These are phyloP conservation scores for Kingdonia uniflora DNA, from an alignment of 164 flowering plant genomes.

Conservation along the genomic window DNA sequence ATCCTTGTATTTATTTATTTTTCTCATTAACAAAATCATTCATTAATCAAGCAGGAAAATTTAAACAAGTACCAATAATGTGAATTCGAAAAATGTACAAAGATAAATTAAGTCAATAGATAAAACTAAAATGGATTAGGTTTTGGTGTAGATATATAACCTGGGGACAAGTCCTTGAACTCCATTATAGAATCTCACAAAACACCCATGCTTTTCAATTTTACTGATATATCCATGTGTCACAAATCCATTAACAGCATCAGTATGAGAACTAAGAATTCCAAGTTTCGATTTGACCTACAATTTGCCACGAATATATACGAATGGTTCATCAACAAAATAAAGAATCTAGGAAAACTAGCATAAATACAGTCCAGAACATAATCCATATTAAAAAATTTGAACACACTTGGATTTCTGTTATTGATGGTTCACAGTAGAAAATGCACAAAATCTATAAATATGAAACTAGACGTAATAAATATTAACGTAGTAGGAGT, in stretches of 20 bases:
- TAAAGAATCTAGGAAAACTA: neutral
- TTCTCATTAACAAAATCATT: too few relatives aligned
- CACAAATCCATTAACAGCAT: slow-evolving; percentile 70
- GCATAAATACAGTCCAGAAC: neutral
- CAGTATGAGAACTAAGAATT: slow-evolving; percentile 73
- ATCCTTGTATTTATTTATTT: too few relatives aligned
- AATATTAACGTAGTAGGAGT: neutral
- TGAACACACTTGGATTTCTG: too few relatives aligned
- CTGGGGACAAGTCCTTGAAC: slow-evolving; percentile 91
- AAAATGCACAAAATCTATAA: too few relatives aligned
- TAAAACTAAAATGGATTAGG: neutral
- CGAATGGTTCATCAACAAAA: neutral
- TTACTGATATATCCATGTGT: slow-evolving; percentile 98
- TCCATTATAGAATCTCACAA: slow-evolving; percentile 92
- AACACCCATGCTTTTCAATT: slow-evolving; percentile 87
- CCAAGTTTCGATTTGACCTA: slow-evolving; percentile 86
- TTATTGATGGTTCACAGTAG: too few relatives aligned
- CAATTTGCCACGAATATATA: slow-evolving; percentile 1
- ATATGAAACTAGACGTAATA: neutral
- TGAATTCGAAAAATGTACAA: neutral
- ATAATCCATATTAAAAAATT: neutral
- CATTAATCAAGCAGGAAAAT: neutral
- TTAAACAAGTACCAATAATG: neutral
- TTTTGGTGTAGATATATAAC: slow-evolving; percentile 19
- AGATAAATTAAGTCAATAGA: neutral